Base-by-base conservation (phyloP, 176 grass and related monocot genomes). In the sorghum (Sorghum bicolor) region DNA sequence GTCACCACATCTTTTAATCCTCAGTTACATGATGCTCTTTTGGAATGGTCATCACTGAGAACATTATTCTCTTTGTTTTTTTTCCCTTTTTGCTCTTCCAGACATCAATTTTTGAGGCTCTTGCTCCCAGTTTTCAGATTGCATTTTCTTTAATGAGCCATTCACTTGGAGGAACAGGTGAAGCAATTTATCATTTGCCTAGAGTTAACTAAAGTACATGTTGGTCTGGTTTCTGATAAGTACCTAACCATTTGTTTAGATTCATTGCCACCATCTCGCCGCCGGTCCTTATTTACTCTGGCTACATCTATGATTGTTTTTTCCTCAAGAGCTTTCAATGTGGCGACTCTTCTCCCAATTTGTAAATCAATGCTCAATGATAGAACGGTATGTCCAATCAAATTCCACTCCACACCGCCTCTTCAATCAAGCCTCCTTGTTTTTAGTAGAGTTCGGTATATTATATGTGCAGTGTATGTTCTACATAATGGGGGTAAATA, bases 241-340 rank as follows among this genome's bases (percentile, higher is more conserved):
- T 48, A 31, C 41, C 41, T 72, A 73, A 73, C 25, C 69, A 84
- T 87, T 47, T 58, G 76, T 72, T n/a, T 75, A 99, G 97, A 94
- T 90, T 86, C 83, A 10, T 81, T 99, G 74, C 66, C 93, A 83
- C 93, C 97, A 48, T 92, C 93, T 76, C 84, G 81, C 2, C 84
- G 91, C 24, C 85, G 93, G 22, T 99, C 97, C 36, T 81, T 99
- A 76, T 94, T 92, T 80, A 96, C 91, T 73, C 86, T 96, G 17
- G 77, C 93, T 67, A 94, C 91, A 52, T 86, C 97, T 34, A 99
- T 99, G 97, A 94, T 96, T 78, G 83, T 99, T 83, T 96, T 99
- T 88, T 85, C 93, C 85, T 94, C 97, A 85, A 96, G 74, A 91
- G 91, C 91, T 87, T 96, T 91, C 79, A 92, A 91, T 86, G 86